Percentiles rank a stretch among this genome's conserved stretches.
phyloP scores from a whole-genome alignment of 768 basidiomycete genomes.

The Cystofilobasidium ferigula region DNA sequence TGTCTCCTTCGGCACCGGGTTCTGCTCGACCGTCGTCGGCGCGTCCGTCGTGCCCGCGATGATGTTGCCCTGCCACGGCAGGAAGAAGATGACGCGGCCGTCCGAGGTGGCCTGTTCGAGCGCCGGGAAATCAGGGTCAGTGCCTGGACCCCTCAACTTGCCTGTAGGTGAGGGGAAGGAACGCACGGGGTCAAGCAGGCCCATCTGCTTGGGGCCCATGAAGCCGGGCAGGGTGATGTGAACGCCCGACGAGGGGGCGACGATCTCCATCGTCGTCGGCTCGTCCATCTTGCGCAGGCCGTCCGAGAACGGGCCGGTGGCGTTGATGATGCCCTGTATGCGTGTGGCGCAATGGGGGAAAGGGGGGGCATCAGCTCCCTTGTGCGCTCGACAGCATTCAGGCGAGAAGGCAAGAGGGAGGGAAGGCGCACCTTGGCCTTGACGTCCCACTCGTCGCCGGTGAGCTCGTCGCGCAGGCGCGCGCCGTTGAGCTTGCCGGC shows the following conservation, averaged over 20 bases:
- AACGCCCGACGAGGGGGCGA: slow-evolving; percentile 81
- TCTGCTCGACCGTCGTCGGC: slow-evolving; percentile 55
- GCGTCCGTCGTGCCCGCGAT: slow-evolving; percentile 91
- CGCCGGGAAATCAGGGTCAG: neutral
- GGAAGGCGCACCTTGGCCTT: slow-evolving; percentile 53
- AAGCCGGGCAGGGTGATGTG: slow-evolving; percentile 94
- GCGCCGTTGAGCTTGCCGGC: slow-evolving; percentile 54
- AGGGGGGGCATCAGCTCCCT: too few species aligned
- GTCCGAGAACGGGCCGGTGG: slow-evolving; percentile 90
- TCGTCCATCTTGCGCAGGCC: slow-evolving; percentile 66
- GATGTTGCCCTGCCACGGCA: slow-evolving; percentile 96
- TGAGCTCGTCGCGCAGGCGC: slow-evolving; percentile 65
- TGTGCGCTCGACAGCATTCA: too few species aligned
- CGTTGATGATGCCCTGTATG: slow-evolving; percentile 79
- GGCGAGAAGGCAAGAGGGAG: neutral
- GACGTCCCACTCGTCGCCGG: slow-evolving; percentile 70
- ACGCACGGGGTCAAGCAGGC: slow-evolving; percentile 73
- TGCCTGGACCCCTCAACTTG: too few species aligned
- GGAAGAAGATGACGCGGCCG: slow-evolving; percentile 95
- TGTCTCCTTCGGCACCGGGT: slow-evolving; percentile 77
- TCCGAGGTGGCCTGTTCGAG: slow-evolving; percentile 55
- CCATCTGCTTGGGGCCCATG: slow-evolving; percentile 85
- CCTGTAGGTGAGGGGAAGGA: too few species aligned
- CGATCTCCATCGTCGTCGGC: slow-evolving; percentile 55
- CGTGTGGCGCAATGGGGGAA: too few species aligned